These are phyloP conservation scores for Catharanthus roseus DNA, from an alignment of 257 asterid genomes.

Conservation along the genomic window DNA sequence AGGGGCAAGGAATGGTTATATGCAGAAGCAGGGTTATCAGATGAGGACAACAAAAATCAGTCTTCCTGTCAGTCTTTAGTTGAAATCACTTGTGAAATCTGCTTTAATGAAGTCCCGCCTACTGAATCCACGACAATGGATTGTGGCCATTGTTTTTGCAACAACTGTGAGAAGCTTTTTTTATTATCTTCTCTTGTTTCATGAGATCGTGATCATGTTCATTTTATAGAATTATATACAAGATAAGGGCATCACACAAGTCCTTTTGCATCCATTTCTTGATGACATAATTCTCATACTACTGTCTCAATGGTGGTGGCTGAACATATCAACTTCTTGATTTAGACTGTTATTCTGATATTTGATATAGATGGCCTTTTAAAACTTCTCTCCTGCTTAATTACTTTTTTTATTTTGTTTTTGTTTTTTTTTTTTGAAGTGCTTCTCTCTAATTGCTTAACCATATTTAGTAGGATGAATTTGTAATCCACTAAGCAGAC, in stretches of 20 bases:
- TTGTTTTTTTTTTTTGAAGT: too few species aligned
- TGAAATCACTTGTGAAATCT: slow-evolving; percentile 36
- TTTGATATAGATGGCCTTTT: not conserved
- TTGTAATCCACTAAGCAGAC: not conserved
- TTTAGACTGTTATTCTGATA: not conserved
- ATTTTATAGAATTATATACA: not conserved
- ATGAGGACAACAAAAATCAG: slow-evolving; percentile 10
- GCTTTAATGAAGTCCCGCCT: slow-evolving; percentile 39
- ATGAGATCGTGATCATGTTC: not conserved
- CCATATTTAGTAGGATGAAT: not conserved
- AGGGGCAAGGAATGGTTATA: slow-evolving; percentile 39
- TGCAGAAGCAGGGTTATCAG: slow-evolving; percentile 40
- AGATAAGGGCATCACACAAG: not conserved
- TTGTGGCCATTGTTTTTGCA: slow-evolving; percentile 65
- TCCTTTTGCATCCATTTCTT: not conserved
- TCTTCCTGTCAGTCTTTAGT: slow-evolving; percentile 12
- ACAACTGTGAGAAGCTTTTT: slow-evolving; percentile 39
- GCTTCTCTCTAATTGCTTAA: not conserved
- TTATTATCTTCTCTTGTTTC: slow-evolving; percentile 1
- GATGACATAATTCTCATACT: not conserved
- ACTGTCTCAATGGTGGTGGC: not conserved
- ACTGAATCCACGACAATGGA: slow-evolving; percentile 42
- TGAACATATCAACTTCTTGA: not conserved
- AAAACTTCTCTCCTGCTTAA: too few species aligned
- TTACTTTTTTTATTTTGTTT: too few species aligned